Conservation (phyloP, 176 grass and related monocot species). For the Oryza nivara region DNA sequence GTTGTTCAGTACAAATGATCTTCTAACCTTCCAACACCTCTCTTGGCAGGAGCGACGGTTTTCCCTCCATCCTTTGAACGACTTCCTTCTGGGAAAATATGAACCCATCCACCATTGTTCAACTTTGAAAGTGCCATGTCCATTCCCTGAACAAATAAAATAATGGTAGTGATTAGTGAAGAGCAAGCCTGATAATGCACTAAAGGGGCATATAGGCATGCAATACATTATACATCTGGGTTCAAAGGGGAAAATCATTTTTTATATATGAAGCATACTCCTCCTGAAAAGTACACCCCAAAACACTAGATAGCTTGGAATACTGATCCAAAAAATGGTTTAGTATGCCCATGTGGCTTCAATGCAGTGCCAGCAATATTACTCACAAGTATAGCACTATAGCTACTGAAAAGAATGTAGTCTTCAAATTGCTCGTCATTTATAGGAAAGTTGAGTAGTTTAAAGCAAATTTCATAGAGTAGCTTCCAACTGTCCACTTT, state of each 20-base stretch:
- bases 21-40: conserved; percentile 93
- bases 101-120: conserved; percentile 96
- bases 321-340: not conserved
- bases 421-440: not conserved
- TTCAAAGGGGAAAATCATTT: not conserved
- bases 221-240: not conserved
- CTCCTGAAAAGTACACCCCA: not conserved
- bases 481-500: not conserved
- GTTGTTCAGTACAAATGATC: not conserved
- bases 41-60: conserved; percentile 83
- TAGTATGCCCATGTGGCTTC: not conserved
- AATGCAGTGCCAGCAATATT: conserved; percentile 12
- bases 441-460: not conserved
- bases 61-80: conserved; percentile 88
- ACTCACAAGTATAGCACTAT: not conserved
- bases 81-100: conserved; percentile 99
- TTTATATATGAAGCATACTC: not conserved
- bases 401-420: not conserved
- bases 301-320: not conserved
- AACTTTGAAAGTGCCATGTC: conserved; percentile 90
- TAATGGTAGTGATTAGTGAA: not conserved
- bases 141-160: conserved; percentile 65
- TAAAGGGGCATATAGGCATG: not conserved
- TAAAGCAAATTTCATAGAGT: not conserved
- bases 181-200: not conserved